Base-by-base conservation (phyloP, 805 yeast genomes). In the Hemisphaericaspora nanyangensis region DNA sequence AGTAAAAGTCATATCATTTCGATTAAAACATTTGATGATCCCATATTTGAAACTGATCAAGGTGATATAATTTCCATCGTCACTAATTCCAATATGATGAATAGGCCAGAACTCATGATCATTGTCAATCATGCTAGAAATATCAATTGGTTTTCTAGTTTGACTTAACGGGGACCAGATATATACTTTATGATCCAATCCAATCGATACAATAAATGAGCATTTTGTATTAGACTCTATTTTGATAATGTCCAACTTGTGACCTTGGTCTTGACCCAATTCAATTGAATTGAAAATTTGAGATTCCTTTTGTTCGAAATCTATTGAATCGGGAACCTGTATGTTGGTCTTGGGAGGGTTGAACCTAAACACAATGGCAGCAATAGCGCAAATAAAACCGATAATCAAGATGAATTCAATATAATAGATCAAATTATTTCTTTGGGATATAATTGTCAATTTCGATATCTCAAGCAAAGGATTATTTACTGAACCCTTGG, bases 111-210 rank as follows among this genome's bases (percentile, higher is more conserved):
- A 65, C 29, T 72, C 70, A 63, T 53, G 16, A 31, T 36, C 13
- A 8, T 24, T 7, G 17, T 33, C 39, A 16, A 47, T 36, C 3
- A 35, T 43, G 70, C 85, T 55, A 0, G 63, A 39, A 7, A 64
- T 50, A 28, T 58, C 50, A 1, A 58, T 49, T 1, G 68, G 65
- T 5, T 17, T 22, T 0, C 47, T 43, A 3, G 31, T 33, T 7
- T 38, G 29, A 15, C 44, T 58, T 39, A 80, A 54, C 3, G 89
- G 89, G 0, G 85, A 81, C 95, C 95, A 86, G 8, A 85, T 76
- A 24, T 78, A 56, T 4, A 86, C 70, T 43, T 72, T 76, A 48
- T 83, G 89, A 50, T 86, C 95, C 52, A 87, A 63, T 4, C 90
- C 91, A 19, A 83, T 73, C 1, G 85, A 72, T 0, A 85, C 79